Percentiles rank a stretch among this genome's conserved stretches.
phyloP scores from a whole-genome alignment of 345 rosid species.

The Eutrema yunnanense region DNA sequence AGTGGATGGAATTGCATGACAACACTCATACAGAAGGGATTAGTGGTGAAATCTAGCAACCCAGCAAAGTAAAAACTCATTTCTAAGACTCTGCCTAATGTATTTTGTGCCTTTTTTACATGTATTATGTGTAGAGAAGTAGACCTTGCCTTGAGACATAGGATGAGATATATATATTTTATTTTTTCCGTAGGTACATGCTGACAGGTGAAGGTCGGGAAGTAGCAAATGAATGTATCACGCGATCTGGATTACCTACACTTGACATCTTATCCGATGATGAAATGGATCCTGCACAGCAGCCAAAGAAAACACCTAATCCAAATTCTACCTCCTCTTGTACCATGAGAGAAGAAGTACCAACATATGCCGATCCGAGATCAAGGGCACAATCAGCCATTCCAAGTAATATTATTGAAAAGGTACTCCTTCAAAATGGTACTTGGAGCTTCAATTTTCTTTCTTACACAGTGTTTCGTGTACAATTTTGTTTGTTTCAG shows the following conservation, averaged over 20 bases:
- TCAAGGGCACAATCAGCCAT: background rate
- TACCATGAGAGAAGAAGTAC: slow-evolving; percentile 18
- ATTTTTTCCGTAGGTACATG: slow-evolving; percentile 55
- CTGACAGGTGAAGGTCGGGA: slow-evolving; percentile 76
- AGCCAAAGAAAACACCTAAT: slow-evolving; percentile 19
- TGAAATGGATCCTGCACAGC: slow-evolving; percentile 31
- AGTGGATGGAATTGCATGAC: slow-evolving; percentile 94
- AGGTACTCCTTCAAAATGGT: background rate
- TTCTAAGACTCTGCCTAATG: background rate
- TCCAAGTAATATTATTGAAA: slow-evolving; percentile 28
- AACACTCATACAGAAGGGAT: slow-evolving; percentile 70
- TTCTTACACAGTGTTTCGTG: background rate
- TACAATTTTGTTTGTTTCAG: background rate
- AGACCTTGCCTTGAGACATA: background rate
- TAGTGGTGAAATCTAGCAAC: slow-evolving; percentile 80
- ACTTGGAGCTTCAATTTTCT: background rate
- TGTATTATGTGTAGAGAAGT: background rate
- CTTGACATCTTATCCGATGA: slow-evolving; percentile 26
- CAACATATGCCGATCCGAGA: slow-evolving; percentile 7
- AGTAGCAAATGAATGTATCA: slow-evolving; percentile 62
- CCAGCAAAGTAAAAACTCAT: slow-evolving; percentile 70
- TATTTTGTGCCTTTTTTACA: background rate
- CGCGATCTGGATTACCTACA: slow-evolving; percentile 59
- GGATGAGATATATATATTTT: background rate
- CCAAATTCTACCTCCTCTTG: slow-evolving; percentile 20